Base-by-base conservation (phyloP, 768 basidiomycete species). In the Leccinum uliginosum region DNA sequence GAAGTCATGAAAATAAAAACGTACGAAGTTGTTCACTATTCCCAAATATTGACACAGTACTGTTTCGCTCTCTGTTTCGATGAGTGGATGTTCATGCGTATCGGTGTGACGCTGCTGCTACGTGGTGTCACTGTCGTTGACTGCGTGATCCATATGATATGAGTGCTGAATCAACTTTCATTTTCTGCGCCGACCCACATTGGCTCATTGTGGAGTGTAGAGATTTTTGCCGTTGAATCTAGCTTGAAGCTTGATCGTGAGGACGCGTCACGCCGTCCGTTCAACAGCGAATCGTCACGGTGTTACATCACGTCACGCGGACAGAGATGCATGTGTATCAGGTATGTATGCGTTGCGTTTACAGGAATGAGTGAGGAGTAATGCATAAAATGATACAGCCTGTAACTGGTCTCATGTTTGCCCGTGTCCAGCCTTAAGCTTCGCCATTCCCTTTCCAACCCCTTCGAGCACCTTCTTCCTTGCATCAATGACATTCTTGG, bases 381-480 rank as follows among this genome's bases (percentile, higher is more conserved):
- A 53, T 62, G 44, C 53, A 55, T 61, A 51, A 19, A 12, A 30
- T 54, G 48, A 48, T 52, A 21, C 49, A 34, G n/a, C 19, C 23
- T 38, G 27, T 47, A 27, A 34, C 1, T 7, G 19, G 50, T 30
- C 29, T 59, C 51, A 74, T 55, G 62, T 49, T 56, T 73, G 63
- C 38, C 67, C 64, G 44, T 82, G 75, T 11, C 71, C 74, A 35
- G 76, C 70, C 62, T 73, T 75, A 47, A 87, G 68, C 50, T 82
- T 83, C n/a, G 69, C 64, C 54, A 88, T 76, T 17, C 91, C 89
- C 66, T 86, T 90, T 27, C 82, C 84, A 43, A 85, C 74, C 26
- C 89, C 89, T 55, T 89, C 88, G 21, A 84, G 69, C 7, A 86
- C 80, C 69, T 84, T 88, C 69, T 82, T 88, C 43, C 86, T 83